Evolutionary conservation across 768 basidiomycete species (phyloP), one percentile per base, ranked within the genome.

Genomic region (Gelatoporia subvermispora): DNA sequence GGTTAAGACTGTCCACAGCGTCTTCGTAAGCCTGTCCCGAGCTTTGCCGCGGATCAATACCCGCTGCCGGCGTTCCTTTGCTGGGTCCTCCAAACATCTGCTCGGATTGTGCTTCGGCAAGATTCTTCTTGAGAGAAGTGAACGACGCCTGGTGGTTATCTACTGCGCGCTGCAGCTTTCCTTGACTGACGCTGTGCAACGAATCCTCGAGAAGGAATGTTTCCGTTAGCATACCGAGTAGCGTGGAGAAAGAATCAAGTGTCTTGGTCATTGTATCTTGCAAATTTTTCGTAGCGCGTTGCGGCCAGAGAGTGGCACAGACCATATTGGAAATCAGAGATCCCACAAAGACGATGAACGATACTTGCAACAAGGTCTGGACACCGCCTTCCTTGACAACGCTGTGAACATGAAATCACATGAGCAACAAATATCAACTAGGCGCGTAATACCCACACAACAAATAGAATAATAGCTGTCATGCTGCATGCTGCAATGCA

Each of bases 341-440:
- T 9, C 96, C 96, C 47, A 84, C 74, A 25, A 85, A 50, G 21
- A 94, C 84, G 67, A 93, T 88, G 52, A 85, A 76, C 1, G 84
- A 73, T 1, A 93, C 84, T 58, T 84, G 81, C 34, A 88, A 66
- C 5, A 96, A 77, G 0, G 81, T 88, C 23, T 79, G 68, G 36
- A 86, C 58, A n/a, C 85, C 88, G 17, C 93, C 93, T 70, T 95
- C 93, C 62, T 88, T 93, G 51, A 95, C 83, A 35, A 95, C 71
- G 1, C 88, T 92, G 37, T 16, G 23, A 34, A 22, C 40, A 4
- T 16, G 16, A 35, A 44, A 43, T 42, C 11, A 9, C 5, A 13
- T 38, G 25, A 48, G 35, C 31, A 8, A 25, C 7, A 13, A 20
- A 13, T 13, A 25, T 4, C 8, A 28, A 22, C 3, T 8, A 2